These are phyloP conservation scores for Coriaria nepalensis DNA, from an alignment of 306 rosid genomes.

Conservation along the genomic window DNA sequence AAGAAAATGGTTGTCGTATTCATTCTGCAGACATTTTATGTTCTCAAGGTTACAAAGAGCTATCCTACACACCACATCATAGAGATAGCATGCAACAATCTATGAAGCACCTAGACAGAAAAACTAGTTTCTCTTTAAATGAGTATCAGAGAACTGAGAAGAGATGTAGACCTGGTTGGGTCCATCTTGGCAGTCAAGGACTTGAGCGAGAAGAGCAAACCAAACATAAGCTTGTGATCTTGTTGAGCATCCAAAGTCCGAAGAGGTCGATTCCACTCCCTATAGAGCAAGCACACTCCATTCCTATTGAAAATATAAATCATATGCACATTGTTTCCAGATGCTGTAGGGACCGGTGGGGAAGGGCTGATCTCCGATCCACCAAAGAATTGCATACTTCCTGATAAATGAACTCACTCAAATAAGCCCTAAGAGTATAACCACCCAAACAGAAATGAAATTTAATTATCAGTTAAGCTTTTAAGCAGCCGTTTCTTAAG, in stretches of 20 bases:
- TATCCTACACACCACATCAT: no score
- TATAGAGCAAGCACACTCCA: conserved; percentile 82
- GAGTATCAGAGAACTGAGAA: neutral
- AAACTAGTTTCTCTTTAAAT: neutral
- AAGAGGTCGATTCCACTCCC: conserved; percentile 92
- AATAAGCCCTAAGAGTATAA: neutral
- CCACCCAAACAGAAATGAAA: no score
- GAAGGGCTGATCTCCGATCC: conserved; percentile 95
- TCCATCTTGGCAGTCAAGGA: conserved; percentile 95
- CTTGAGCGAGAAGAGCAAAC: conserved; percentile 86
- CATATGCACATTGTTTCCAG: conserved; percentile 93
- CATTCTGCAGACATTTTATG: no score
- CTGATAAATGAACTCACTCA: conserved; percentile 2
- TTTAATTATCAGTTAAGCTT: no score
- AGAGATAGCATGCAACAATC: no score
- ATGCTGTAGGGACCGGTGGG: conserved; percentile 64
- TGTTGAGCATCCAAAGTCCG: conserved; percentile 71
- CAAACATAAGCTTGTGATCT: conserved; percentile 97
- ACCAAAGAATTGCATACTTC: conserved; percentile 86
- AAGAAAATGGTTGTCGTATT: no score
- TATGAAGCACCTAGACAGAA: neutral
- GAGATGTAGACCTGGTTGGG: conserved; percentile 30
- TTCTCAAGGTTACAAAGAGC: no score
- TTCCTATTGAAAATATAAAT: conserved; percentile 77
- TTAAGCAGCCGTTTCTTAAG: no score